Evolutionary conservation across 306 rosid genomes (phyloP).

Genomic region (Vigna nakashimae): DNA sequence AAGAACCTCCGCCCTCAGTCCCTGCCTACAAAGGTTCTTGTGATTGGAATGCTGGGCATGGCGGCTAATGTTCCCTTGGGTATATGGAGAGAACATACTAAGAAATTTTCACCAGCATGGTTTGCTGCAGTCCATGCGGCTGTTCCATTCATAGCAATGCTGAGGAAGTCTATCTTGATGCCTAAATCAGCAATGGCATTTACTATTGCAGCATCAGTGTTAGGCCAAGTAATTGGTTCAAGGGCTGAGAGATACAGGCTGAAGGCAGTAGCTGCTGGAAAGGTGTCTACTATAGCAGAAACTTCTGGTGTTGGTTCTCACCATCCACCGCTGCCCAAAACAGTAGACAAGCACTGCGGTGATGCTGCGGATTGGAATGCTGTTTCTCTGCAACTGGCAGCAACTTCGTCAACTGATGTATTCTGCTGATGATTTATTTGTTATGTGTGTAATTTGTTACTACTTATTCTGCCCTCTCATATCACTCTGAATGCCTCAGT

Average conservation of each 20-base stretch:
- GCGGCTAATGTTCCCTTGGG: conserved; percentile 96
- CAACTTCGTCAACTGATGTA: conserved; percentile 69
- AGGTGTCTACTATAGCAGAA: conserved; percentile 48
- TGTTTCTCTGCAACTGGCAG: conserved; percentile 64
- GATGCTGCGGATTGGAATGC: conserved; percentile 70
- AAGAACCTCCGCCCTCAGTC: conserved; percentile 96
- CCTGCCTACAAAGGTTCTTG: conserved; percentile 90
- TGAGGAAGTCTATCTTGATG: conserved; percentile 90
- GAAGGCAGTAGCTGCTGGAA: conserved; percentile 60
- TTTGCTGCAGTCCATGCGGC: conserved; percentile 96
- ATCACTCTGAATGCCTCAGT: conserved; percentile 42
- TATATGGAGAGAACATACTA: conserved; percentile 94
- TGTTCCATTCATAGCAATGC: conserved; percentile 96
- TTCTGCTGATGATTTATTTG: conserved; percentile 57
- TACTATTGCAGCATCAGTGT: conserved; percentile 89
- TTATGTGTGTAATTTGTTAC: conserved; percentile 45
- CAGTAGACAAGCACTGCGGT: conserved; percentile 63
- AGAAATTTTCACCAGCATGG: conserved; percentile 96
- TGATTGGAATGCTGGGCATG: conserved; percentile 91
- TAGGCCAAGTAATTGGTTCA: conserved; percentile 96
- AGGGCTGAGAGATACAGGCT: conserved; percentile 87
- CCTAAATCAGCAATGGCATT: conserved; percentile 98
- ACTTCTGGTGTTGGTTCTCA: conserved; percentile 47
- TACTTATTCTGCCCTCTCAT: conserved; percentile 12
- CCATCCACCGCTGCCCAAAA: conserved; percentile 52